Base-by-base conservation (phyloP, 352 stramenopile genomes). In the Halophytophthora polymorphica region DNA sequence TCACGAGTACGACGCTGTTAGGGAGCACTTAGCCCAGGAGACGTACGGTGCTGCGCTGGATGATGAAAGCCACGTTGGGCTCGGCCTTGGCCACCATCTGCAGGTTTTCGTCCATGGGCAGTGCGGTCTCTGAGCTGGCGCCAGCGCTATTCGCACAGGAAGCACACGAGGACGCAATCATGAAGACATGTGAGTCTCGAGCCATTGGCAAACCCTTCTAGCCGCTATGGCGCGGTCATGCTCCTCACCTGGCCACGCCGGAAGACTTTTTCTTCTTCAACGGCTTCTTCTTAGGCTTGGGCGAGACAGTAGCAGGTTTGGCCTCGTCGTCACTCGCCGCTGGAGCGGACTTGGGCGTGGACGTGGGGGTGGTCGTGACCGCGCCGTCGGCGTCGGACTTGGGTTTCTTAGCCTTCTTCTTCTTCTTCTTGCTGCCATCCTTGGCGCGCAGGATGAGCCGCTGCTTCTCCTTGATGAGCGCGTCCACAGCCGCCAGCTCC, bases 41-140 rank as follows among this genome's bases (percentile, higher is more conserved):
- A 66, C 79, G 48, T 44, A 92, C 81, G 57, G 80, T 91, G 68
- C 81, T 92, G 42, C 83, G 83, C 58, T 93, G 83, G 61, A 93
- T 93, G 50, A 93, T 90, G 41, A 93, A 91, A 8, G 77, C 78
- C 31, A 89, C 77, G 49, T 91, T 78, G 7, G 78, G 77, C 43
- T 93, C 83, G 18, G 80, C 68, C 37, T 86, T 85, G 13, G 68
- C 66, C 40, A 93, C 73, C 52, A 82, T 88, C 36, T 59, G 45
- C 12, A 93, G 63, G 18, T 86, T 64, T 36, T 83, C 64, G 60
- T 90, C 80, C 74, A 85, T 84, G 2, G 77, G 78, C 34, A 90
- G 56, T 38, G 58, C 36, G 13, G 35, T 45, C 45, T 58, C 74
- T 12, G 50, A 56, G 1, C 66, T 34, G 6, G 29, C 28, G 13